phyloP scores from a whole-genome alignment of 1,284 basidiomycete species.

The Irpex sp. region DNA sequence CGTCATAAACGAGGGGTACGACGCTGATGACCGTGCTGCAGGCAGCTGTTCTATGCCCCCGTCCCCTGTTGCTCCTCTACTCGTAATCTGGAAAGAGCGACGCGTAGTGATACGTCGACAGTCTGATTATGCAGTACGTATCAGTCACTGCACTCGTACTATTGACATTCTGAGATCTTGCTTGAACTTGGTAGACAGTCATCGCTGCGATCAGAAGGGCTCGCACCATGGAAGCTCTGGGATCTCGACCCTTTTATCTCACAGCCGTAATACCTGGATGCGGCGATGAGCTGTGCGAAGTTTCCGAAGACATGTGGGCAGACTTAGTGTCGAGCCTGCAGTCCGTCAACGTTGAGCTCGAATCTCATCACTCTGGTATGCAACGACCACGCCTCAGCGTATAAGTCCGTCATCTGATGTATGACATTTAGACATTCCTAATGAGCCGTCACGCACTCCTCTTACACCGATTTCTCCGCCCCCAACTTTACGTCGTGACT shows the following conservation, averaged over 20 bases:
- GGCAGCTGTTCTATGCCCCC: too few relatives aligned
- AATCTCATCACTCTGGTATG: too few relatives aligned
- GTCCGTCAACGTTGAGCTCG: too few relatives aligned
- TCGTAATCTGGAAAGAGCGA: not conserved
- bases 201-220: not conserved
- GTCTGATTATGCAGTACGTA: not conserved
- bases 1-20: not conserved
- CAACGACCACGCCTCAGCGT: too few relatives aligned
- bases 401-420: too few relatives aligned
- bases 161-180: too few relatives aligned
- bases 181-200: not conserved
- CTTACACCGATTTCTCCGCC: too few relatives aligned
- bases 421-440: too few relatives aligned
- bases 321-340: not conserved
- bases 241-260: not conserved
- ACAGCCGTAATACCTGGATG: not conserved
- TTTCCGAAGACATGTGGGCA: not conserved
- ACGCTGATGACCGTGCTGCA: not conserved
- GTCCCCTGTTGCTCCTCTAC: too few relatives aligned
- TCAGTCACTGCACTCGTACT: too few relatives aligned
- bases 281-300: not conserved
- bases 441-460: too few relatives aligned
- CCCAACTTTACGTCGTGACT: too few relatives aligned
- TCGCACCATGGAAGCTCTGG: not conserved
- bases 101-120: not conserved